Evolutionary conservation across 2,329 filamentous ascomycete genomes (phyloP), one percentile per base, ranked within the genome.

Genomic region (Colletotrichum brevisporum): DNA sequence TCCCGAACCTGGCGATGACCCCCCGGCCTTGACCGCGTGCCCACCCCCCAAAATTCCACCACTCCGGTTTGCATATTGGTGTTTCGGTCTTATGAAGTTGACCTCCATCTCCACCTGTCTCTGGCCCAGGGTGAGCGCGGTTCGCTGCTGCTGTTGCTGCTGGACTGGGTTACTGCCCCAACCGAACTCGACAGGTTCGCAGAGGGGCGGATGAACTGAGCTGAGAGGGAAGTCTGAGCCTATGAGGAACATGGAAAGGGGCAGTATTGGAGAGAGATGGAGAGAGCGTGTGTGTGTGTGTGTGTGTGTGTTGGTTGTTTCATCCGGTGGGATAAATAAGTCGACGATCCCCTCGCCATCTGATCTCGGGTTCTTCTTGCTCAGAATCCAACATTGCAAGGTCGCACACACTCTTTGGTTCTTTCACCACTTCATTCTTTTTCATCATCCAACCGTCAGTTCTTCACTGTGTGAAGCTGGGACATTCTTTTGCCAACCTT

Each of bases 391-490:
- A 61, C 66, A 56, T 66, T 66, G 51, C 66, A 69, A 62, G 62
- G 62, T 66, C 55, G 66, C 62, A 66, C 54, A 58, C 61, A 65
- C 52, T 69, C 61, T 59, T 59, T 65, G 66, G 61, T 69, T 54
- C 39, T 51, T 66, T 57, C 6, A 66, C 62, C 66, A 41, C 39
- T 66, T 66, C 66, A 69, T 69, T 69, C 66, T 66, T 66, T 69
- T 69, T 24, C 50, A 55, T 41, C 55, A 6, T 60, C 55, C 43
- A 45, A 56, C 62, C 62, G 62, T 69, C 62, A 61, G 66, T 66
- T 70, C 67, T 70, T 70, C 67, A 70, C 67, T 68, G 67, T 63
- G 67, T 70, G 67, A 70, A 70, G 57, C 67, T 68, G 67, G 63
- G 63, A 70, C 67, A 70, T 67, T 68, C 67, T 62, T 70, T 68